Evolutionary conservation across 2,329 filamentous ascomycete genomes (phyloP), one percentile per base, ranked within the genome.

Genomic region (Fusarium lateritium): DNA sequence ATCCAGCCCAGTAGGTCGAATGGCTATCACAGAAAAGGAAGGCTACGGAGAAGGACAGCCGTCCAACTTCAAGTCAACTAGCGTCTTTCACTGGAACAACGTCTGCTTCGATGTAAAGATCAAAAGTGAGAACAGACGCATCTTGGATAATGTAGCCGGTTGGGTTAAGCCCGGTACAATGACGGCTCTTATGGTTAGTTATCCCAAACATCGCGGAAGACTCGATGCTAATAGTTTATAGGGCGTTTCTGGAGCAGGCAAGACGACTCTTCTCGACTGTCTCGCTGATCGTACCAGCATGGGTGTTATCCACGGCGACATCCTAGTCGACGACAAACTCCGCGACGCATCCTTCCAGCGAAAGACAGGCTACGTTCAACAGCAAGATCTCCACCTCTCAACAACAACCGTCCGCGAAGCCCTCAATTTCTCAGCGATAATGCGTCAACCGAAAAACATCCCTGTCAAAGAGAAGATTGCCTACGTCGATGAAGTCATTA

Each of bases 131-230:
- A 81, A 84, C 2, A 86, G 93, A 11, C 88, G 91, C 21, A 91
- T 97, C 72, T 83, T 97, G 39, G 90, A 97, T 70, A 84, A 94
- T 60, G 92, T 97, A 7, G 92, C 95, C 73, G 94, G 94, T 31
- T 97, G 92, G 92, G 93, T 97, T 67, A 94, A 95, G 78, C 94
- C 94, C 1, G 94, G 94, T 45, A 96, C 92, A 17, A 80, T 96
- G 63, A 97, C 93, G 7, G 93, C 92, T 46, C 84, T 96, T 2
- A 97, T 97, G 93, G 92, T 69, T 36, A 0, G 42, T 56, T 2
- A 1, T 4, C 8, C 26, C 7, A 3, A 5, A 19, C 17, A 3
- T 1, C 2, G 5, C 2, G 1, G 1, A 3, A 2, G 19, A 3
- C 3, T 2, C 5, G 11, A 31, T 21, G 0, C 56, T 73, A 11